Conservation (phyloP, 352 stramenopile genomes). For the Globisporangium perplexum region DNA sequence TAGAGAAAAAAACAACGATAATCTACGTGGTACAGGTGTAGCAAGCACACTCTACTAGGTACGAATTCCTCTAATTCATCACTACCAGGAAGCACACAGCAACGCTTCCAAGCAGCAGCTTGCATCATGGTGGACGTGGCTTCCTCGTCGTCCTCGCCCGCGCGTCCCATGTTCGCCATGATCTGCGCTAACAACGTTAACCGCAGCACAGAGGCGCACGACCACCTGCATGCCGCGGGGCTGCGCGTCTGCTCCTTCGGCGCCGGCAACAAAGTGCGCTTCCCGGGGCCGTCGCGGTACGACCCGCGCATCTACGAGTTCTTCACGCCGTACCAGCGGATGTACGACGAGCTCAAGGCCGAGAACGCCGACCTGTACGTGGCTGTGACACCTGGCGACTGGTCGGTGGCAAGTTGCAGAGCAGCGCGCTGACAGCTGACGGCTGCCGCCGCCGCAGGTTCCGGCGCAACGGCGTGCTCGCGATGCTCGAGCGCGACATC, state of each 20-base stretch:
- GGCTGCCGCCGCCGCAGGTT: constrained; percentile 20
- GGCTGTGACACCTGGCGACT: too few relatives aligned
- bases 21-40: too few relatives aligned
- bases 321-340: constrained; percentile 58
- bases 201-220: constrained; percentile 71
- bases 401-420: too few relatives aligned
- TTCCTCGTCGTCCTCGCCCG: too few relatives aligned
- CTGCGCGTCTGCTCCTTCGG: constrained; percentile 72
- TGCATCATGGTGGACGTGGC: too few relatives aligned
- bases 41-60: too few relatives aligned
- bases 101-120: too few relatives aligned
- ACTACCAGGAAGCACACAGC: too few relatives aligned
- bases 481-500: constrained; percentile 71
- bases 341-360: constrained; percentile 41
- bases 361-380: constrained; percentile 32
- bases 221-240: constrained; percentile 37
- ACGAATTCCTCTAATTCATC: too few relatives aligned
- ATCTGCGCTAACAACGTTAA: constrained; percentile 88
- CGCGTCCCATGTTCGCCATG: constrained; percentile 52
- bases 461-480: constrained; percentile 54
- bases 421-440: too few relatives aligned
- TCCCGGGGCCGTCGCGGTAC: constrained; percentile 33
- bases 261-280: constrained; percentile 45
- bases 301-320: constrained; percentile 24
- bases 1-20: too few relatives aligned